A percentile compares a stretch with the other conserved stretches of the same genome.
Conservation (phyloP, 306 rosid species). For the Abrus pulchellus region DNA sequence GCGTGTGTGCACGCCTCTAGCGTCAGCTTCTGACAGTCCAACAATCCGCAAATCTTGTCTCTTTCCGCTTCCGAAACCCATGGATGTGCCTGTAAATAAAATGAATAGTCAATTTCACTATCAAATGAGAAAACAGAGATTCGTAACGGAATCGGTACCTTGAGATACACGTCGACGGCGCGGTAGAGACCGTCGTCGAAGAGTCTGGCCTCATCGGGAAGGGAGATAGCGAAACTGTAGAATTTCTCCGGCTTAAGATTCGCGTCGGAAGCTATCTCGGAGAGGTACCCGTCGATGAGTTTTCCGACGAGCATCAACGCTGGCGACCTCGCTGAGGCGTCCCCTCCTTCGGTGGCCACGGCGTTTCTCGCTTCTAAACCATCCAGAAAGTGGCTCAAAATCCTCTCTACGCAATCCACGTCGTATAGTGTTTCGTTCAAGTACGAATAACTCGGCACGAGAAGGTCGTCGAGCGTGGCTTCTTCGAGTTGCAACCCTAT, state of each 20-base stretch:
- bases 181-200: conserved; percentile 96
- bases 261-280: conserved; percentile 94
- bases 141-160: conserved; percentile 56
- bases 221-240: conserved; percentile 69
- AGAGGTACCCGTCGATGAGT: conserved; percentile 80
- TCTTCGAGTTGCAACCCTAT: conserved; percentile 88
- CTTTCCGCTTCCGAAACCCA: conserved; percentile 77
- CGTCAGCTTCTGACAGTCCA: conserved; percentile 89
- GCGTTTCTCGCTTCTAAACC: conserved; percentile 57
- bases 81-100: conserved; percentile 79
- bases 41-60: conserved; percentile 75
- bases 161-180: conserved; percentile 91
- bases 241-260: conserved; percentile 78
- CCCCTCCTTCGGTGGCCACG: conserved; percentile 30
- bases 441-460: conserved; percentile 94
- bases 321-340: conserved; percentile 56
- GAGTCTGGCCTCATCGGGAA: conserved; percentile 90
- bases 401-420: conserved; percentile 85
- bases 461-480: conserved; percentile 88
- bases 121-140: background rate
- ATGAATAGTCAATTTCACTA: background rate
- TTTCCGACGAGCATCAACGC: conserved; percentile 84
- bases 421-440: conserved; percentile 91
- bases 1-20: conserved; percentile 99
- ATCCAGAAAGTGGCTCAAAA: conserved; percentile 62